phyloP scores from a whole-genome alignment of 163 green algal species.

The Volvox carteri region DNA sequence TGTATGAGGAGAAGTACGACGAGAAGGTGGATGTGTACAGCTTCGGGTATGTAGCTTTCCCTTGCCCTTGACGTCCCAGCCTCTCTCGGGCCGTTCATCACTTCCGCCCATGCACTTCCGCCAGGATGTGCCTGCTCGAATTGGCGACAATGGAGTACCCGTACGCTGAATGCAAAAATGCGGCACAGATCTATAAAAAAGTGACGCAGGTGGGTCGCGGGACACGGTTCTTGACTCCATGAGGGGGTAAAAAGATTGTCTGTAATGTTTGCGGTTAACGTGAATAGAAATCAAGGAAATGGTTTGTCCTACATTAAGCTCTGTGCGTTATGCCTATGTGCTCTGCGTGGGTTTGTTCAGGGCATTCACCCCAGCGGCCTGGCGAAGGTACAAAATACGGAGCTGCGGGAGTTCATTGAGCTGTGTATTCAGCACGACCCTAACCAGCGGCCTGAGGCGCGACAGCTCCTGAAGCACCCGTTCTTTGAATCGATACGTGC shows the following conservation, averaged over 20 bases:
- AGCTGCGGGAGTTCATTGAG: conserved; percentile 93
- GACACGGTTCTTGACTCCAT: neutral
- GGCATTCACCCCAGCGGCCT: conserved; percentile 91
- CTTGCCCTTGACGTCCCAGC: neutral
- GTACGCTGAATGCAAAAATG: conserved; percentile 98
- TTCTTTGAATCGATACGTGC: conserved; percentile 92
- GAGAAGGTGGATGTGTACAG: conserved; percentile 99
- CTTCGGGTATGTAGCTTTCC: conserved; percentile 83
- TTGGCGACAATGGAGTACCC: conserved; percentile 97
- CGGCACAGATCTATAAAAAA: conserved; percentile 99
- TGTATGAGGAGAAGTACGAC: conserved; percentile 99
- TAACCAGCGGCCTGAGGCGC: conserved; percentile 83
- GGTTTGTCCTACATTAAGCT: neutral
- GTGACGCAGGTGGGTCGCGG: conserved; percentile 84
- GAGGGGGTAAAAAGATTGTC: too few species aligned
- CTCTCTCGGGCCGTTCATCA: neutral
- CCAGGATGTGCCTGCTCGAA: conserved; percentile 90
- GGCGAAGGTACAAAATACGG: conserved; percentile 84
- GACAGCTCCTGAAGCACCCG: conserved; percentile 94
- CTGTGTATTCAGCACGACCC: conserved; percentile 89
- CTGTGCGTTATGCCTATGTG: neutral
- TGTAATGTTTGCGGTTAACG: neutral
- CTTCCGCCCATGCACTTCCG: neutral
- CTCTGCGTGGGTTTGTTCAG: conserved; percentile 54
- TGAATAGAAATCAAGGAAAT: neutral